These are phyloP conservation scores for Nannochloropsis gaditana DNA, from an alignment of 108 stramenopile genomes.

Conservation along the genomic window DNA sequence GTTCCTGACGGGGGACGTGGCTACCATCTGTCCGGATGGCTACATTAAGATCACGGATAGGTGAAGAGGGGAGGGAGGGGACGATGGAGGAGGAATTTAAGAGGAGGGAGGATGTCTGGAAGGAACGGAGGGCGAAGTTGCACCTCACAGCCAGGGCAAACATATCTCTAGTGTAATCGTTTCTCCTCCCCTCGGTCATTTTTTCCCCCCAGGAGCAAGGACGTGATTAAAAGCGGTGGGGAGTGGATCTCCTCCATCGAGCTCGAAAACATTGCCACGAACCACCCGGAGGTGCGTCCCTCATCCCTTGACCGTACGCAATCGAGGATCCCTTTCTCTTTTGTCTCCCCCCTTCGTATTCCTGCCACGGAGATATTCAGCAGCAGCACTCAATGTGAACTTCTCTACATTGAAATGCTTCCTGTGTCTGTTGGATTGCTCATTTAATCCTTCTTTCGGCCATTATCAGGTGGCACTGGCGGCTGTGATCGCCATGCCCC, in stretches of 20 bases:
- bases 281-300: neutral
- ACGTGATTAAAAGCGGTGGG: constrained; percentile 2
- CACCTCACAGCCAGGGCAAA: no score
- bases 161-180: no score
- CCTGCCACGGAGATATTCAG: neutral
- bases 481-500: neutral
- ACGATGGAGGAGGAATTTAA: neutral
- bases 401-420: neutral
- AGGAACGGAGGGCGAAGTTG: neutral
- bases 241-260: constrained; percentile 19
- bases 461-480: neutral
- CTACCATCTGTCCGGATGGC: constrained; percentile 5
- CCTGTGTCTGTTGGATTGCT: neutral
- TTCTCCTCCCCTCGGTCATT: neutral
- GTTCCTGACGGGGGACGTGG: constrained; percentile 2
- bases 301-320: no score
- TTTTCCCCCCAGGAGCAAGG: neutral
- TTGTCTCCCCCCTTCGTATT: neutral
- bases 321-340: neutral
- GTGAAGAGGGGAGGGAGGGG: neutral
- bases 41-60: neutral
- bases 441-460: neutral
- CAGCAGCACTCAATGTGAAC: neutral
- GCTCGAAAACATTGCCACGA: neutral
- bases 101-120: neutral